A percentile compares a stretch with the other conserved stretches of the same genome.
Conservation (phyloP, 352 stramenopile species). For the Pythium apleroticum region DNA sequence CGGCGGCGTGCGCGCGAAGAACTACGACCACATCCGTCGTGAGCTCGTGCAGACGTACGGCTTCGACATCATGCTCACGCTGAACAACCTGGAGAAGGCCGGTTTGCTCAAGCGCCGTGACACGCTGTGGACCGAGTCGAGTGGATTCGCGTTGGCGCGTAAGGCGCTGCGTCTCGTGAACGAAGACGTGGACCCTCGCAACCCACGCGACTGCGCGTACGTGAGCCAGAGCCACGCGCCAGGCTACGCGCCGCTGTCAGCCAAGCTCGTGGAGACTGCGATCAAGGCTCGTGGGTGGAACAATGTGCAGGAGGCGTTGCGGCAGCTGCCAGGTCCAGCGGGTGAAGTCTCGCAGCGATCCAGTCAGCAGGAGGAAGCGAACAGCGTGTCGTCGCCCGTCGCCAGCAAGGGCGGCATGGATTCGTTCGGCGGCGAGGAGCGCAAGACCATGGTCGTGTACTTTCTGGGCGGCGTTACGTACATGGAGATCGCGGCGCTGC, state of each 20-base stretch:
- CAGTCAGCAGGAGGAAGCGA: constrained; percentile 37
- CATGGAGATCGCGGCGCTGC: constrained; percentile 96
- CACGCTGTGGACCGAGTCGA: constrained; percentile 81
- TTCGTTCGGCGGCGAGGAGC: constrained; percentile 68
- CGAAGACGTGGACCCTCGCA: constrained; percentile 91
- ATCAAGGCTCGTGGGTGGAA: constrained; percentile 79
- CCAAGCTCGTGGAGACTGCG: constrained; percentile 91
- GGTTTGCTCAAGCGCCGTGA: constrained; percentile 90
- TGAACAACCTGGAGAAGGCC: constrained; percentile 94
- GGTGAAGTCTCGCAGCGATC: constrained; percentile 71
- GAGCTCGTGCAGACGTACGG: constrained; percentile 97
- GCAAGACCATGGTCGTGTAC: constrained; percentile 95
- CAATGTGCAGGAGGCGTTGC: constrained; percentile 78
- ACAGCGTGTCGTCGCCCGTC: constrained; percentile 25
- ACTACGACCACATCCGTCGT: constrained; percentile 92
- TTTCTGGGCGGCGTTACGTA: constrained; percentile 96
- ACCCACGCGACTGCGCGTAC: constrained; percentile 95
- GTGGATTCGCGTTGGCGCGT: constrained; percentile 81
- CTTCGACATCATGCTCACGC: constrained; percentile 93
- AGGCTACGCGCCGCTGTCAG: constrained; percentile 94
- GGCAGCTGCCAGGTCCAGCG: constrained; percentile 76
- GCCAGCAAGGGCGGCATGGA: constrained; percentile 51
- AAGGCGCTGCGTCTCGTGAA: constrained; percentile 95
- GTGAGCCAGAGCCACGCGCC: constrained; percentile 73
- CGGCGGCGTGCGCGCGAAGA: constrained; percentile 93